Evolutionary conservation across 139 green algal species (phyloP).

Genomic region (Chara braunii): DNA sequence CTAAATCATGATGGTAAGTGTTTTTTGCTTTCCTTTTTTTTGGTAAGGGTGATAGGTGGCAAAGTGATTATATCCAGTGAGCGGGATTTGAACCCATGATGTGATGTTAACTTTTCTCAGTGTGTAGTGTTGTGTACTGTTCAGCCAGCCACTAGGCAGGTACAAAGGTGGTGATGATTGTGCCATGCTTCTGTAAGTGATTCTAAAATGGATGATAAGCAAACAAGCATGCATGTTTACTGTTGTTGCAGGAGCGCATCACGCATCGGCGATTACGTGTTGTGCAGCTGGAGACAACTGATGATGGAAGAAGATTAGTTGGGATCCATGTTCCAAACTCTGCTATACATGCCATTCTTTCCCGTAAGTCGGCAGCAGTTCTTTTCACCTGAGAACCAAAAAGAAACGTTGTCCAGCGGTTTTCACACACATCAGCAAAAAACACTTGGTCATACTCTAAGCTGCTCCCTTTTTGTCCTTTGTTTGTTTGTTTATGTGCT

Average conservation of each 20-base stretch:
- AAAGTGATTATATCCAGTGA: too few species aligned
- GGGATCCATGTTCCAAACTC: constrained; percentile 27
- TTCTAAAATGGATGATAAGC: too few species aligned
- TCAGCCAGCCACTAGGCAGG: too few species aligned
- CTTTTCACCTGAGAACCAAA: neutral
- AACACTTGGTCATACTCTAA: neutral
- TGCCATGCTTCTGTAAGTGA: too few species aligned
- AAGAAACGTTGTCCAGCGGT: neutral
- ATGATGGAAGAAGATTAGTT: constrained; percentile 26
- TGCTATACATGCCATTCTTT: constrained; percentile 11
- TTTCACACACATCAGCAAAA: neutral
- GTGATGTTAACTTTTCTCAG: too few species aligned
- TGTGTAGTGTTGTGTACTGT: too few species aligned
- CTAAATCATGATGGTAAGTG: too few species aligned
- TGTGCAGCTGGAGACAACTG: constrained; percentile 50
- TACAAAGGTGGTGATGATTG: too few species aligned
- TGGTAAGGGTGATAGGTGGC: too few species aligned
- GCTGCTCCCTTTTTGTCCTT: neutral
- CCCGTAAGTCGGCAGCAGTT: constrained; percentile 1
- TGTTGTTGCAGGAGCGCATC: constrained; percentile 23
- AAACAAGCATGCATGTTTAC: too few species aligned
- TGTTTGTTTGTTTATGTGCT: neutral
- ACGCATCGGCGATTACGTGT: constrained; percentile 48
- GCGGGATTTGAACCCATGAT: too few species aligned
- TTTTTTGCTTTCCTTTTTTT: too few species aligned